These are phyloP conservation scores for Corrigiola litoralis DNA, from an alignment of 179 eudicot genomes.

Conservation along the genomic window DNA sequence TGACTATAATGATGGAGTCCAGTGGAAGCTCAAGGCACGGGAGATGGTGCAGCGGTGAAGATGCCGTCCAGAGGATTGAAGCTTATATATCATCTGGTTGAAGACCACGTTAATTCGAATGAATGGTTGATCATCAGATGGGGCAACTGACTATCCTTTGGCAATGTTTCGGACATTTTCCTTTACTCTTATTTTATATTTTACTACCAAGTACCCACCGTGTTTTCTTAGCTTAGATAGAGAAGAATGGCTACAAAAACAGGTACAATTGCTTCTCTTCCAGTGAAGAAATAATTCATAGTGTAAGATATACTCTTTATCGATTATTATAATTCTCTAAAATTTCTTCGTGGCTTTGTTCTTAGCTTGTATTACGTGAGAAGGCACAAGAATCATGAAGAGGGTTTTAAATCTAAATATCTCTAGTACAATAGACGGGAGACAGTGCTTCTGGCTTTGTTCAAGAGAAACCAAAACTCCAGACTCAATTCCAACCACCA, in stretches of 20 bases:
- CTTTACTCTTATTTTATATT: background rate
- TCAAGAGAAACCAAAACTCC: too few species aligned
- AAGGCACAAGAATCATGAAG: too few species aligned
- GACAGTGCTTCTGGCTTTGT: too few species aligned
- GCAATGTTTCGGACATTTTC: conserved; percentile 15
- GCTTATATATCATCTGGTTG: background rate
- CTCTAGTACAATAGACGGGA: too few species aligned
- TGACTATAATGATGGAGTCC: background rate
- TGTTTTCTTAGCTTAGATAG: background rate
- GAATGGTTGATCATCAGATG: conserved; percentile 8
- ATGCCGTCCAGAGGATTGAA: background rate
- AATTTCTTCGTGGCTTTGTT: background rate
- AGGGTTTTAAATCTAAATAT: too few species aligned
- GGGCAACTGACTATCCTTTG: conserved; percentile 52
- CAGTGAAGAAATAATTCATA: background rate
- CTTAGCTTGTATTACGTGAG: background rate
- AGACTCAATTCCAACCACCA: too few species aligned
- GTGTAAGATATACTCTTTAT: too few species aligned
- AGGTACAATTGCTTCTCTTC: background rate
- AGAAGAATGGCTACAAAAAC: background rate
- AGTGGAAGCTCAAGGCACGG: conserved; percentile 3
- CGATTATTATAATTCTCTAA: background rate
- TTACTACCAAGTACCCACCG: too few species aligned
- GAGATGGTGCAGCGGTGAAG: conserved; percentile 11
- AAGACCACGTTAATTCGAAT: conserved; percentile 8